Base-by-base conservation (phyloP, 2,329 filamentous ascomycete species). In the Leptographium flavum region DNA sequence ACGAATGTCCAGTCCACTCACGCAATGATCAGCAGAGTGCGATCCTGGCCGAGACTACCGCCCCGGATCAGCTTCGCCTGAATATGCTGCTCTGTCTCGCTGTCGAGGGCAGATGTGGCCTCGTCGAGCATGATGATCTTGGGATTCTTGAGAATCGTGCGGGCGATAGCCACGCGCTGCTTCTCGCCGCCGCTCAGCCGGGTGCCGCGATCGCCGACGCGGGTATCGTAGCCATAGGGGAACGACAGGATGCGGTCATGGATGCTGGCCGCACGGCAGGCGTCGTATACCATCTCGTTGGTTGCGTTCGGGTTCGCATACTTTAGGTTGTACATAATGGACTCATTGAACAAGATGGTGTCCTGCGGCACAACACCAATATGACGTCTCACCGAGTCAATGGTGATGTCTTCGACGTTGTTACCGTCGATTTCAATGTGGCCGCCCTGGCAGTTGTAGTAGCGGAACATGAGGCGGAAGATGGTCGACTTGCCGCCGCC, bases 341-440 rank as follows among this genome's bases (percentile, higher is more conserved):
- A 67, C 32, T 72, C 70, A 53, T 74, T 73, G 56, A 75, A 74
- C 19, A 62, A 52, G 27, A 94, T 84, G 5, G 90, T 95, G 56
- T 98, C 92, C 61, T 98, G 92, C 1, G 92, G 92, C 7, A 98
- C 92, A 37, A 98, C 90, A 22, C 92, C 92, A 56, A 98, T 95
- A 59, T 88, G 83, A 48, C 76, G 75, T 53, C 92, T 79, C 46
- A 98, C 71, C n/a, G 87, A 94, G 63, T 95, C 86, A 55, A 96
- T 95, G 2, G 87, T 94, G 48, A 94, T 67, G 53, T 87, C 79
- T 60, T 84, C 79, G 41, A 95, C 84, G 58, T 95, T 79, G 48
- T 80, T 75, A 8, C 83, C 87, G 58, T 96, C 92, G 45, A 98
- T 70, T 57, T 82, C 76, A 47, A 96, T 94, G 56, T 71, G 78